Percentiles rank a stretch among this genome's conserved stretches.
phyloP scores from a whole-genome alignment of 108 stramenopile genomes.

The Fragilariopsis cylindrus region DNA sequence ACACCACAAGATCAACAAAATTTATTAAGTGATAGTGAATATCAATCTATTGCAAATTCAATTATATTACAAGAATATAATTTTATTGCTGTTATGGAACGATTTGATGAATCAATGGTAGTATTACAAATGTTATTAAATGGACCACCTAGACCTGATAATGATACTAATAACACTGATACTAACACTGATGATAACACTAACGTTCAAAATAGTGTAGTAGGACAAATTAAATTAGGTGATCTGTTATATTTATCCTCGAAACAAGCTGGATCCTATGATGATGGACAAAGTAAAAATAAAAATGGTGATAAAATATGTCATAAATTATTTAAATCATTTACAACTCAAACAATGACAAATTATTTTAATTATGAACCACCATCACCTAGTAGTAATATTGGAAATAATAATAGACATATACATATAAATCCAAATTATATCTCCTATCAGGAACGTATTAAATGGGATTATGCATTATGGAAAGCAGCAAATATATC shows the following conservation, averaged over 20 bases:
- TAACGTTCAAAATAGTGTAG: not conserved
- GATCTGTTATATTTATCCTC: slow-evolving; percentile 28
- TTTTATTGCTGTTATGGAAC: slow-evolving; percentile 53
- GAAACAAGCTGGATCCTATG: slow-evolving; percentile 35
- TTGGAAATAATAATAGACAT: not conserved
- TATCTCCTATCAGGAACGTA: slow-evolving; percentile 3
- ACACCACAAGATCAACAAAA: no score
- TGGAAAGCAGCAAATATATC: slow-evolving; percentile 12
- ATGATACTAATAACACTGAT: no score
- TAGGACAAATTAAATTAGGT: not conserved
- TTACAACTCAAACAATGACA: no score
- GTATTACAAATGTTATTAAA: slow-evolving; percentile 15
- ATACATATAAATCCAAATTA: not conserved
- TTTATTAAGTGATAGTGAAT: no score
- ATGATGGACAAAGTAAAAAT: slow-evolving; percentile 20
- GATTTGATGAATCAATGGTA: slow-evolving; percentile 36
- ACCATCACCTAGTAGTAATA: no score
- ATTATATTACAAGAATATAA: slow-evolving; percentile 46
- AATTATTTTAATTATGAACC: no score
- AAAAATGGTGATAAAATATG: no score
- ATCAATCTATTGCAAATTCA: no score
- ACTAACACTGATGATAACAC: no score
- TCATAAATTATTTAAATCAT: no score
- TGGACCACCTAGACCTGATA: not conserved
- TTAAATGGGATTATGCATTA: slow-evolving; percentile 17